Conservation (phyloP, 2,329 filamentous ascomycete species). For the Colletotrichum scovillei region DNA sequence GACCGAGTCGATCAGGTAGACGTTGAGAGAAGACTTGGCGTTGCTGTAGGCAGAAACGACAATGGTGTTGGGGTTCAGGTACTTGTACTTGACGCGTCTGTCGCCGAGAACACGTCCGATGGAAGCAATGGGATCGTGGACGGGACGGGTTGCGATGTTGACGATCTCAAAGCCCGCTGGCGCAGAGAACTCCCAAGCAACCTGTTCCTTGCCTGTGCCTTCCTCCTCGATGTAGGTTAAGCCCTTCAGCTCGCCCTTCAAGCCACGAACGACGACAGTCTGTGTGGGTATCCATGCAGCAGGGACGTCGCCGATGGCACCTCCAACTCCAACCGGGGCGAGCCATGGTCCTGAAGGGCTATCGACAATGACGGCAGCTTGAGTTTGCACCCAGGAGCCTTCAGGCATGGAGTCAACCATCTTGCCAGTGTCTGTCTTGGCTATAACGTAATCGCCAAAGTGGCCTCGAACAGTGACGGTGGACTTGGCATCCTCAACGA, state of each 20-base stretch:
- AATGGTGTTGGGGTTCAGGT: constrained; percentile 87
- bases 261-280: constrained; percentile 64
- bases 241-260: constrained; percentile 64
- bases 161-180: constrained; percentile 75
- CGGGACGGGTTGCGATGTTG: constrained; percentile 72
- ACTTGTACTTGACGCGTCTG: constrained; percentile 96
- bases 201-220: constrained; percentile 54
- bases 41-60: constrained; percentile 78
- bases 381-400: constrained; percentile 52
- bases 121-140: constrained; percentile 89
- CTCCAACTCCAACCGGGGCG: constrained; percentile 63
- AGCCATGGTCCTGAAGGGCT: constrained; percentile 64
- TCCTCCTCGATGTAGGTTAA: constrained; percentile 61
- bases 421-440: constrained; percentile 65
- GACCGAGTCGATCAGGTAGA: constrained; percentile 87
- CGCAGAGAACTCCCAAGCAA: constrained; percentile 80
- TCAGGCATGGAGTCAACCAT: constrained; percentile 56
- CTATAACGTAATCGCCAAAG: constrained; percentile 70
- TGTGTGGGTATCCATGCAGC: constrained; percentile 60
- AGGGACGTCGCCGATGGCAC: constrained; percentile 60
- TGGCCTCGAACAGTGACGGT: constrained; percentile 68
- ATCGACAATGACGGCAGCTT: constrained; percentile 60
- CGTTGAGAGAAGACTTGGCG: constrained; percentile 67
- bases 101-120: constrained; percentile 95
- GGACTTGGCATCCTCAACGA: constrained; percentile 67